phyloP scores from a whole-genome alignment of 2,329 filamentous ascomycete genomes.

The Pezicula carpinea region DNA sequence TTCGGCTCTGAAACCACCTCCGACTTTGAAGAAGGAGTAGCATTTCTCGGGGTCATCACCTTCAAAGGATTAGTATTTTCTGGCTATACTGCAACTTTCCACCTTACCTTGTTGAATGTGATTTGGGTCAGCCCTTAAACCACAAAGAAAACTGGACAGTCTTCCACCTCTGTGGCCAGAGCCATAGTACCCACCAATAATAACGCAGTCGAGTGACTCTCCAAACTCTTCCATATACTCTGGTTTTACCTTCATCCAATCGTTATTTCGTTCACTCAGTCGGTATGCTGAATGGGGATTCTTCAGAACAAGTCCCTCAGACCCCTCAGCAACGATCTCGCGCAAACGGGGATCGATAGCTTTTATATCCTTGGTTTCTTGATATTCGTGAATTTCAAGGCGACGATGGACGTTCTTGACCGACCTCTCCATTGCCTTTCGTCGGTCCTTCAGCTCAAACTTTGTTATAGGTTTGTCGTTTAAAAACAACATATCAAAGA shows the following conservation, averaged over 20 bases:
- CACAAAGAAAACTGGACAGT: conserved; percentile 86
- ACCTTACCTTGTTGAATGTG: conserved; percentile 44
- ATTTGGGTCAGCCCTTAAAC: conserved; percentile 69
- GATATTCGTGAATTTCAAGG: conserved; percentile 76
- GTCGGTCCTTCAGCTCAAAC: conserved; percentile 79
- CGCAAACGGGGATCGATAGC: conserved; percentile 78
- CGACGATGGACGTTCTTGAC: conserved; percentile 67
- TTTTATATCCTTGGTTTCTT: conserved; percentile 58
- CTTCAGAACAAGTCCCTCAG: conserved; percentile 89
- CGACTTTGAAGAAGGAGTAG: conserved; percentile 96
- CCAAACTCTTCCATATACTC: conserved; percentile 98
- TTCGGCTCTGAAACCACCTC: conserved; percentile 81
- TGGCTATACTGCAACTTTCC: background rate
- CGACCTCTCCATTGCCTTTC: conserved; percentile 67
- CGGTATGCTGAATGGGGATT: conserved; percentile 84
- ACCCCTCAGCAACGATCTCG: conserved; percentile 78
- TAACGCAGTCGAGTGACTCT: conserved; percentile 82
- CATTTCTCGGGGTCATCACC: conserved; percentile 64
- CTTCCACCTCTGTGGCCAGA: conserved; percentile 78
- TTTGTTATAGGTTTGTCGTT: conserved; percentile 76
- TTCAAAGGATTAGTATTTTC: conserved; percentile 5
- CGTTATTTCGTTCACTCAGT: conserved; percentile 84
- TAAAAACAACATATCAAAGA: conserved; percentile 89
- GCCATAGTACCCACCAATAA: conserved; percentile 91
- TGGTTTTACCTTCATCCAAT: conserved; percentile 98